Base-by-base conservation (phyloP, 176 grass and related monocot species). In the Triticum monococcum region DNA sequence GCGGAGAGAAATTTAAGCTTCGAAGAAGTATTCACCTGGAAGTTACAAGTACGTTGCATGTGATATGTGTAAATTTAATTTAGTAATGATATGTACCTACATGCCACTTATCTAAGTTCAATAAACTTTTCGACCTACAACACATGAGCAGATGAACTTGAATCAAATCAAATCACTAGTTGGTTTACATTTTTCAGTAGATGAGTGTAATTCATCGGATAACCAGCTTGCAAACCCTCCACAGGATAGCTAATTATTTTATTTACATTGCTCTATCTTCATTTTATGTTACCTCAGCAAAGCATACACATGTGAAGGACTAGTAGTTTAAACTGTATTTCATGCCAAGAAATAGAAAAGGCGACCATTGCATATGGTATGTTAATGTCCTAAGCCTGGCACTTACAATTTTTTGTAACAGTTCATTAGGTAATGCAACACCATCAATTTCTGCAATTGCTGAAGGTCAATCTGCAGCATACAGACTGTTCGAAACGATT, bases 391-490 rank as follows among this genome's bases (percentile, higher is more conserved):
- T 24, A 72, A 41, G 18, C 22, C 72, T 64, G 12, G 2, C 23
- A 79, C 24, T 87, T 65, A 50, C 24, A 75, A 75, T 5, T 22
- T 17, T 52, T 75, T 75, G 72, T 75, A 52, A 75, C 85, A 97
- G 95, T 63, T 97, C 95, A 54, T 64, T 97, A 87, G 92, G 95
- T 18, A 80, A 71, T 86, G 92, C 84, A 78, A 90, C 92, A 68
- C 95, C 95, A 16, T 89, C 92, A 30, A 12, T 92, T 62, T 87
- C 83, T 84, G 88, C 90, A 80, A 85, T 94, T 75, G 90, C 84
- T 9, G 90, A 77, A 70, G 95, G 95, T 82, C 92, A 97, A 85
- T 87, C 90, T 45, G 90, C 92, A 88, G 95, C 92, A 62, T 92
- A 87, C 80, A 92, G 84, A 82, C 80, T 97, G 81, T 97, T 97